A percentile compares a stretch with the other conserved stretches of the same genome.
Evolutionary conservation across 805 yeast species (phyloP).

Genomic region (Candida peoriensis): DNA sequence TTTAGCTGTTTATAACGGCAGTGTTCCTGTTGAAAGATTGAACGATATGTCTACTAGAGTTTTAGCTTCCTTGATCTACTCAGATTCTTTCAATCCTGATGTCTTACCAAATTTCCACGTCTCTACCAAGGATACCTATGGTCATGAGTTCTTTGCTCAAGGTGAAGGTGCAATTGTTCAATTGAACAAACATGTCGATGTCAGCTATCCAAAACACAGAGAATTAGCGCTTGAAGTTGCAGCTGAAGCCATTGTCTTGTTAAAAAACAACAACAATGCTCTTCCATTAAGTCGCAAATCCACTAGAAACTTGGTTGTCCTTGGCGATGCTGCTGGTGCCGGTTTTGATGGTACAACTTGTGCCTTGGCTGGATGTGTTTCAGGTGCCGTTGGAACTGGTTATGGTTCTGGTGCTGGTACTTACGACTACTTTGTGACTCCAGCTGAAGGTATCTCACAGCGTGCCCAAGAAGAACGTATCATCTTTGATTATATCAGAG

Average conservation of each 20-base stretch:
- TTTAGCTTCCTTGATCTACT: conserved; percentile 37
- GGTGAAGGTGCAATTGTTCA: conserved; percentile 31
- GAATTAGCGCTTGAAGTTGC: conserved; percentile 36
- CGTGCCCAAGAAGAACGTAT: conserved; percentile 39
- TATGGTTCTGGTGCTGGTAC: conserved; percentile 59
- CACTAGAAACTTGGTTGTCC: conserved; percentile 38
- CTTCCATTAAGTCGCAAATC: conserved; percentile 45
- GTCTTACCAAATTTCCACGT: conserved; percentile 28
- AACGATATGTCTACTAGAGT: conserved; percentile 45
- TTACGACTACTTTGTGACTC: conserved; percentile 46
- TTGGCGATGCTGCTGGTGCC: conserved; percentile 52
- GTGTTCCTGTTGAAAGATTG: conserved; percentile 34
- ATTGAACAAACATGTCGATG: conserved; percentile 45
- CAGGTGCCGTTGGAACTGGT: background rate
- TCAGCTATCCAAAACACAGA: conserved; percentile 34
- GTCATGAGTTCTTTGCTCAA: conserved; percentile 32
- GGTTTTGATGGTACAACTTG: conserved; percentile 55
- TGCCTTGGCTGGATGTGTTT: background rate
- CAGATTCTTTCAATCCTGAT: conserved; percentile 37
- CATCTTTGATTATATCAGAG: conserved; percentile 34
- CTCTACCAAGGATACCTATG: conserved; percentile 36
- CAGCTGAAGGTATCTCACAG: conserved; percentile 44
- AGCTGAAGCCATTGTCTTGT: conserved; percentile 45
- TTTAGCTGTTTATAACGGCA: conserved; percentile 36
- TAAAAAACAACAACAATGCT: conserved; percentile 43